Evolutionary conservation across 306 rosid genomes (phyloP).

Genomic region (Abrus precatorius): DNA sequence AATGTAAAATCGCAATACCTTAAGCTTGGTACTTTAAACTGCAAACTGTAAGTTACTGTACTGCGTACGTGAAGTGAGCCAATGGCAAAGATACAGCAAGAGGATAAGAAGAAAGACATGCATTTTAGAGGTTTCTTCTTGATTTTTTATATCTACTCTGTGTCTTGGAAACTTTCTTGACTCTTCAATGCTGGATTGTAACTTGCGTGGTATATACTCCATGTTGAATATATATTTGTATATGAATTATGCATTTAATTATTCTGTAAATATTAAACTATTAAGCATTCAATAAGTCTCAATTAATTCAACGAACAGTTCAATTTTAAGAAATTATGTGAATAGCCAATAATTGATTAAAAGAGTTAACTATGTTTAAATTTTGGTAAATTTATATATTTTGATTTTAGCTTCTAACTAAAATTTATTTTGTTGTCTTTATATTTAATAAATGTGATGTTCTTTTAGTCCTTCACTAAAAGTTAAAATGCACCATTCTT

Average conservation of each 20-base stretch:
- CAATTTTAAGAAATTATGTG: too few relatives aligned
- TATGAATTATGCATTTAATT: not conserved
- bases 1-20: not conserved
- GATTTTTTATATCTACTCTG: not conserved
- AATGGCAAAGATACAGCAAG: not conserved
- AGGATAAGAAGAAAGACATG: not conserved
- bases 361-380: too few relatives aligned
- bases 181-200: not conserved
- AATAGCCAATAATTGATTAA: too few relatives aligned
- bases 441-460: too few relatives aligned
- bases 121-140: not conserved
- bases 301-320: not conserved
- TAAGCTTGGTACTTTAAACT: not conserved
- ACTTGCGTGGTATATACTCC: slow-evolving; percentile 20
- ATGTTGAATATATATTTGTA: not conserved
- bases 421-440: too few relatives aligned
- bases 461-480: too few relatives aligned
- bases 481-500: too few relatives aligned
- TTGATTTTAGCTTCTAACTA: too few relatives aligned
- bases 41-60: not conserved
- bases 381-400: too few relatives aligned
- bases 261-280: not conserved
- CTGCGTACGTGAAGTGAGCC: not conserved
- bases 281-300: not conserved
- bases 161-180: not conserved